Evolutionary conservation across 2,329 filamentous ascomycete genomes (phyloP), one percentile per base, ranked within the genome.

Genomic region (Aspergillus fumigatiaffinis): DNA sequence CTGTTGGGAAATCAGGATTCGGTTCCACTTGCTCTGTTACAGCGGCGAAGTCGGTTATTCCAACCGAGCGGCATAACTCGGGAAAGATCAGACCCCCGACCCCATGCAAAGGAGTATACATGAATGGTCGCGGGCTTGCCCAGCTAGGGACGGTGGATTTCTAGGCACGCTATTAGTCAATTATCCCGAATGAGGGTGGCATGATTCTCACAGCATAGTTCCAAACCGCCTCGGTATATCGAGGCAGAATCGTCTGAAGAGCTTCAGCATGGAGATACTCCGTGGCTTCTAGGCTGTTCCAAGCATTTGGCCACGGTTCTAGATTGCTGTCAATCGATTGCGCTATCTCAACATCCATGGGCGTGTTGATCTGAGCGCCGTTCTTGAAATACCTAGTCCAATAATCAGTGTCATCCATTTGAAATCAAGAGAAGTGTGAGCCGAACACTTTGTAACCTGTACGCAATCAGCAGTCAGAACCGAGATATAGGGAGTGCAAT

Each of bases 321-420:
- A 84, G 68, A 56, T 87, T 85, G 38, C 78, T 67, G 41, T 78
- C 71, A 51, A 88, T 88, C 2, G 80, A 79, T 38, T 73, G 72
- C 4, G 84, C 81, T 55, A 88, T 88, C 29, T 82, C 80, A 21
- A 66, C 73, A 62, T 87, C 85, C 60, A 84, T 80, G 3, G 85
- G 85, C 9, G 84, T 80, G 53, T 87, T 86, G 61, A 88, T 87
- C 67, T 88, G 85, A 64, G 83, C 85, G 2, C 84, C 85, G 65
- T 87, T 87, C 17, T 76, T 77, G 76, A 83, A 86, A 72, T 87
- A 88, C 8, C 76, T 78, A 63, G 25, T 23, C 29, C 38, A 29
- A 52, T 32, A 23, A 63, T 74, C 51, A 73, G 67, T 58, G 52
- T 25, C 25, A 44, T 14, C 35, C 26, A 55, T 58, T 35, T 7